phyloP scores from a whole-genome alignment of 1,284 basidiomycete species.

The Boletus smithii region DNA sequence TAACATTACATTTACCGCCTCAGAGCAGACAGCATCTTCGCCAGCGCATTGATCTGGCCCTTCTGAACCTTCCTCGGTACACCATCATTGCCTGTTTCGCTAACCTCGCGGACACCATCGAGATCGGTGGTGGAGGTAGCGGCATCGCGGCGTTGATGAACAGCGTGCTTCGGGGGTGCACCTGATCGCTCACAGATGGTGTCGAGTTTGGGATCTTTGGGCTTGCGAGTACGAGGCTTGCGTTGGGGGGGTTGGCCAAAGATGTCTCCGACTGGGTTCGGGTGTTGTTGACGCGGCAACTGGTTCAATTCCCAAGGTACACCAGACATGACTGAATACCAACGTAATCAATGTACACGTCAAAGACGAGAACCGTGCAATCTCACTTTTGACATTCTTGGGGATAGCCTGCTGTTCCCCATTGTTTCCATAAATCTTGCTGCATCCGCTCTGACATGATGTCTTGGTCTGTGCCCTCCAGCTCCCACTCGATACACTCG shows the following conservation, averaged over 20 bases:
- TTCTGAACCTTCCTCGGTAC: slow-evolving; percentile 75
- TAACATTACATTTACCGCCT: slow-evolving; percentile 49
- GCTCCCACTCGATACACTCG: slow-evolving; percentile 58
- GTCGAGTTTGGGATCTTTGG: slow-evolving; percentile 60
- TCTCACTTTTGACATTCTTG: slow-evolving; percentile 76
- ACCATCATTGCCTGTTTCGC: slow-evolving; percentile 39
- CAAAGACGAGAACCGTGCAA: slow-evolving; percentile 16
- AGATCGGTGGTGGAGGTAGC: slow-evolving; percentile 70
- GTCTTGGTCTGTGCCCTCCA: slow-evolving; percentile 52
- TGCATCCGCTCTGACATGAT: slow-evolving; percentile 19
- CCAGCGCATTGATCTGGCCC: slow-evolving; percentile 77
- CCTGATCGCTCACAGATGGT: slow-evolving; percentile 69
- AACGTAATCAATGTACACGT: slow-evolving; percentile 10
- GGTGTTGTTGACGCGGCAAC: slow-evolving; percentile 59
- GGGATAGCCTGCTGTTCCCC: slow-evolving; percentile 44
- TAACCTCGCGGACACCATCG: slow-evolving; percentile 28
- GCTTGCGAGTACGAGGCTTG: slow-evolving; percentile 63
- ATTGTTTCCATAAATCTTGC: slow-evolving; percentile 13
- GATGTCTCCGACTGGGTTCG: slow-evolving; percentile 57
- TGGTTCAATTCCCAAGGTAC: slow-evolving; percentile 70
- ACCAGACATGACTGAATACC: slow-evolving; percentile 60
- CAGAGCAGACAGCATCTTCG: slow-evolving; percentile 79
- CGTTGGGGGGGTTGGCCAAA: slow-evolving; percentile 59
- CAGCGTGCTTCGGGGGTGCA: slow-evolving; percentile 21
- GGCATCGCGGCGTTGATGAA: slow-evolving; percentile 47